Conservation (phyloP, 805 yeast species). For the Yamadazyma tumulicola region DNA sequence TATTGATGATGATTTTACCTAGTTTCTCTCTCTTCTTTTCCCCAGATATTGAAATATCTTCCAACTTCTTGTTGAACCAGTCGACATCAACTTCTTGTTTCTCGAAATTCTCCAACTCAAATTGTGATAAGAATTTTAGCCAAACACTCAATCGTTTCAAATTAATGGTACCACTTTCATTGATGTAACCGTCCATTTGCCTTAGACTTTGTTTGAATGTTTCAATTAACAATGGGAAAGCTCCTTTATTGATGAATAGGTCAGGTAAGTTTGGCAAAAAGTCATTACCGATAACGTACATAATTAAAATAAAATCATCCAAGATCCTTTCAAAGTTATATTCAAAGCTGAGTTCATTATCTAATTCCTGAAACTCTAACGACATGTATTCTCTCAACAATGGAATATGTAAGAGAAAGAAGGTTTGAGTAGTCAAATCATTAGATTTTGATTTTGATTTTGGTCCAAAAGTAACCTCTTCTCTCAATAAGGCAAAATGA, state of each 20-base stretch:
- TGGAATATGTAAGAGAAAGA: constrained; percentile 78
- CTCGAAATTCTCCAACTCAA: constrained; percentile 86
- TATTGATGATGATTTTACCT: constrained; percentile 62
- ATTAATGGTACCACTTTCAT: constrained; percentile 79
- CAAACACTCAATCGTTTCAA: constrained; percentile 67
- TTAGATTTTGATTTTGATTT: constrained; percentile 32
- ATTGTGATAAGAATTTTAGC: constrained; percentile 70
- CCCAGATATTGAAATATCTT: constrained; percentile 70
- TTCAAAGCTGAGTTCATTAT: constrained; percentile 57
- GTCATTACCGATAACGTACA: constrained; percentile 97
- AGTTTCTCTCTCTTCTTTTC: constrained; percentile 61
- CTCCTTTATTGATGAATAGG: constrained; percentile 89
- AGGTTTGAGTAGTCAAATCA: constrained; percentile 72
- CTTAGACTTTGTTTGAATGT: constrained; percentile 81
- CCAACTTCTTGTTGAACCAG: constrained; percentile 87
- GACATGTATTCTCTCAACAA: constrained; percentile 87
- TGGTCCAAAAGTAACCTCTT: constrained; percentile 88
- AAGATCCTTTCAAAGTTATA: constrained; percentile 84
- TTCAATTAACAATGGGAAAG: constrained; percentile 86
- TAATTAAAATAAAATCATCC: constrained; percentile 88
- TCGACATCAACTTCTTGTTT: constrained; percentile 78
- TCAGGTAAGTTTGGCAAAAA: constrained; percentile 96
- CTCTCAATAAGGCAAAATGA: constrained; percentile 91
- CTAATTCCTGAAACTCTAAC: constrained; percentile 74
- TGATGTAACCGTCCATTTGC: constrained; percentile 77